Evolutionary conservation across 768 basidiomycete species (phyloP).

Genomic region (Termitomyces sp.): DNA sequence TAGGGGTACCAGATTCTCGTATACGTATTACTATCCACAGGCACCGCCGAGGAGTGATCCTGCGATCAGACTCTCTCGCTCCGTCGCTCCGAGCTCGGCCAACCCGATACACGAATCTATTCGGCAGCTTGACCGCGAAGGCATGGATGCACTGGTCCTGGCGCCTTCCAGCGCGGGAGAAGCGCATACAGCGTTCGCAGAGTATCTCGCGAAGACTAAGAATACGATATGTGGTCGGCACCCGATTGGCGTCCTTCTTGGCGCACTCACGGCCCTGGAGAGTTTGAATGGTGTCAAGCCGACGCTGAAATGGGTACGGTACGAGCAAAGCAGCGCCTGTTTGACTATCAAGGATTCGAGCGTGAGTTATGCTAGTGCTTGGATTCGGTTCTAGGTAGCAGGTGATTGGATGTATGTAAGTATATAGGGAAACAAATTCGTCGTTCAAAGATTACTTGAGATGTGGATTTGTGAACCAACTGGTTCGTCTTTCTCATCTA

Average conservation of each 20-base stretch:
- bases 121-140: conserved; percentile 78
- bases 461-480: conserved; percentile 43
- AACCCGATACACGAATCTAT: conserved; percentile 84
- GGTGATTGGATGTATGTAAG: not conserved
- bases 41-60: conserved; percentile 40
- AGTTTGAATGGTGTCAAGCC: conserved; percentile 26
- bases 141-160: conserved; percentile 65
- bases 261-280: conserved; percentile 61
- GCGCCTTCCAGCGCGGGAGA: conserved; percentile 44
- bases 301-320: conserved; percentile 77
- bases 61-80: conserved; percentile 46
- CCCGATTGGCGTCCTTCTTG: conserved; percentile 89
- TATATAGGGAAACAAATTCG: not conserved
- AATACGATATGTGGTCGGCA: conserved; percentile 98
- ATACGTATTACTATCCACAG: conserved; percentile 81
- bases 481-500: conserved; percentile 40
- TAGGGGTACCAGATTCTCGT: conserved; percentile 78
- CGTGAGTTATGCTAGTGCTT: conserved; percentile 96
- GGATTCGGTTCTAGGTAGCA: conserved; percentile 50
- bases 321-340: conserved; percentile 88
- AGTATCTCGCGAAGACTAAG: conserved; percentile 66
- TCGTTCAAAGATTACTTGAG: conserved; percentile 29
- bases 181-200: conserved; percentile 58
- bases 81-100: conserved; percentile 29
- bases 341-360: conserved; percentile 69